phyloP scores from a whole-genome alignment of 2,329 filamentous ascomycete genomes.

The Clarireedia homoeocarpa region DNA sequence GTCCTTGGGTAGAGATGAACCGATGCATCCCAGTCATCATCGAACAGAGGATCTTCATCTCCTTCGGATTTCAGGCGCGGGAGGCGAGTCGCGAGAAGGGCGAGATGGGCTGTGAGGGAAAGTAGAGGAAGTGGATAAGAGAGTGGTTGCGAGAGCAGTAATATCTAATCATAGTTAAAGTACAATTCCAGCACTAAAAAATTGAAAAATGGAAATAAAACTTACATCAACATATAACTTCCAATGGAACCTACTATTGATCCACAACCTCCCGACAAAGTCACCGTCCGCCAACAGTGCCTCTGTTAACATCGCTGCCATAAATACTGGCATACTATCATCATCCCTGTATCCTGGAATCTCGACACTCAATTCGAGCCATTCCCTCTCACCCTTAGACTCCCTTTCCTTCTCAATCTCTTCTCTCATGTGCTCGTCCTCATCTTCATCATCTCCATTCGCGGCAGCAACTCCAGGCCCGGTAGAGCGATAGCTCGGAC shows the following conservation, averaged over 20 bases:
- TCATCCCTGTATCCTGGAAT: constrained; percentile 88
- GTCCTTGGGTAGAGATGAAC: constrained; percentile 57
- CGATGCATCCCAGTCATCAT: constrained; percentile 92
- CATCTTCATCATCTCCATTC: constrained; percentile 28
- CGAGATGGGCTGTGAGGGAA: constrained; percentile 87
- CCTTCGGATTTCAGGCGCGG: constrained; percentile 79
- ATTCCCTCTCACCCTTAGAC: constrained; percentile 51
- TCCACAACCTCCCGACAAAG: constrained; percentile 66
- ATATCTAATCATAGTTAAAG: constrained; percentile 50
- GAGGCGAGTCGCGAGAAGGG: constrained; percentile 78
- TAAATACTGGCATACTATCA: constrained; percentile 78
- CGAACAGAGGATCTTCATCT: constrained; percentile 94
- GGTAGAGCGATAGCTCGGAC: constrained; percentile 20
- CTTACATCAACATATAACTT: constrained; percentile 83
- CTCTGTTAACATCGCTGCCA: constrained; percentile 83
- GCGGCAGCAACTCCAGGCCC: constrained; percentile 22
- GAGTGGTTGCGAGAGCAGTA: constrained; percentile 85
- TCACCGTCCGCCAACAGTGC: constrained; percentile 67
- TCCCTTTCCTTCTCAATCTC: constrained; percentile 24
- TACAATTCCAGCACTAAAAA: not conserved
- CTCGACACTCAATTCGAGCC: constrained; percentile 88
- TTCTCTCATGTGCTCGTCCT: constrained; percentile 35
- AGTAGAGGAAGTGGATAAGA: constrained; percentile 91
- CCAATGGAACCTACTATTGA: constrained; percentile 93
- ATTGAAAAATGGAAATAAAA: not conserved